These are phyloP conservation scores for Cutaneotrichosporon cyanovorans DNA, from an alignment of 1,284 basidiomycete species.

Conservation along the genomic window DNA sequence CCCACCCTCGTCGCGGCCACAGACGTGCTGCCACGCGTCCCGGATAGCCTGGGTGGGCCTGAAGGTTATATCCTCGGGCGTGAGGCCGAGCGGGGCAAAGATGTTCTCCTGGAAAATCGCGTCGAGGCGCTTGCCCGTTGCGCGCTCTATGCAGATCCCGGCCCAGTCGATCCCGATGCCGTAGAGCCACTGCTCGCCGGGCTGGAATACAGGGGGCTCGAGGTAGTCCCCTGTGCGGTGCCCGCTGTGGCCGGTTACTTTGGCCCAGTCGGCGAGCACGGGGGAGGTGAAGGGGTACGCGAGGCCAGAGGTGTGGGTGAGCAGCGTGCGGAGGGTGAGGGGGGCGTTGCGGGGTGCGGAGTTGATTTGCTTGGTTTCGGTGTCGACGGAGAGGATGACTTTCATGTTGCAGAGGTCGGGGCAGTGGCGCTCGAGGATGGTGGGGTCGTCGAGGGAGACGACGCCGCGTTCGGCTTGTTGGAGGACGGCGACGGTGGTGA, in stretches of 20 bases:
- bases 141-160: slow-evolving; percentile 31
- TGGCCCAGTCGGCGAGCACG: slow-evolving; percentile 11
- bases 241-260: slow-evolving; percentile 14
- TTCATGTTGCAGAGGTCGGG: slow-evolving; percentile 15
- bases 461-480: slow-evolving; percentile 23
- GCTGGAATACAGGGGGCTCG: slow-evolving; percentile 27
- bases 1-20: slow-evolving; percentile 12
- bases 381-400: slow-evolving; percentile 5
- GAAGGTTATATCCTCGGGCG: slow-evolving; percentile 21
- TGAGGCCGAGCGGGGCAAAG: slow-evolving; percentile 15
- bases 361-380: slow-evolving; percentile 4
- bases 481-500: slow-evolving; percentile 25
- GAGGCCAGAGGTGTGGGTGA: slow-evolving; percentile 15
- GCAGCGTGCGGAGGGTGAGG: slow-evolving; percentile 10
- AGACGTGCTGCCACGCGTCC: slow-evolving; percentile 17
- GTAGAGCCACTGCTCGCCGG: slow-evolving; percentile 29
- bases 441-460: slow-evolving; percentile 8
- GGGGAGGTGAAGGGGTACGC: slow-evolving; percentile 9
- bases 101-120: slow-evolving; percentile 24
- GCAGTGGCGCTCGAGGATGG: neutral
- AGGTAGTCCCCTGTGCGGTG: slow-evolving; percentile 17
- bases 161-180: slow-evolving; percentile 38
- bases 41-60: slow-evolving; percentile 18
- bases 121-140: slow-evolving; percentile 27
- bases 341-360: slow-evolving; percentile 2